Conservation (phyloP, 768 basidiomycete species). For the Mycena leptocephala region DNA sequence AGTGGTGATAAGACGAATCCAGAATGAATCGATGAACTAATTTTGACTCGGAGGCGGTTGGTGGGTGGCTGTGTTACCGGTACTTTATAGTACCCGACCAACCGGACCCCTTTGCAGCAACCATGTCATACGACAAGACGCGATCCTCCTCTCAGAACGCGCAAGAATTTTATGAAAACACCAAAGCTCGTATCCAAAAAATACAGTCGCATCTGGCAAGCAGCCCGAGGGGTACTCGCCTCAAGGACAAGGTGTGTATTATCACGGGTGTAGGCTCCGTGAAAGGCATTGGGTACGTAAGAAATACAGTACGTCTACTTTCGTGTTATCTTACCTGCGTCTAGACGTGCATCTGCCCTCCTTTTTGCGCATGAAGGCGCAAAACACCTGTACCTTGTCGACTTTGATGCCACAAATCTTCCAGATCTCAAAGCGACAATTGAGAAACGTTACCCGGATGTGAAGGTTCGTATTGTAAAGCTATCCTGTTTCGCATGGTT, state of each 20-base stretch:
- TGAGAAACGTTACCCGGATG: conserved; percentile 77
- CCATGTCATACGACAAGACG: conserved; percentile 58
- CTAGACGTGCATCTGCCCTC: conserved; percentile 80
- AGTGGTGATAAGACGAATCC: not conserved
- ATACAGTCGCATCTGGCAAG: conserved; percentile 79
- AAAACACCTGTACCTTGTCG: conserved; percentile 83
- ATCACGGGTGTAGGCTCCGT: conserved; percentile 92
- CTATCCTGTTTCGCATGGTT: not conserved
- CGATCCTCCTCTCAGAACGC: conserved; percentile 43
- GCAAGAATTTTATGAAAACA: conserved; percentile 73
- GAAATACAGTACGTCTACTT: not conserved
- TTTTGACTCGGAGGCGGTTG: no score
- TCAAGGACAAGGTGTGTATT: conserved; percentile 87
- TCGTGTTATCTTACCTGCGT: conserved; percentile 16
- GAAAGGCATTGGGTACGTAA: conserved; percentile 88
- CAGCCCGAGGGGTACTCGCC: conserved; percentile 67
- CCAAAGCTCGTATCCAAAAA: conserved; percentile 75
- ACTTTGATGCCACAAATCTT: conserved; percentile 77
- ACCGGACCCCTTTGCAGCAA: no score
- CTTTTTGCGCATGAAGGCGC: conserved; percentile 90
- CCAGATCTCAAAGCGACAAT: conserved; percentile 82
- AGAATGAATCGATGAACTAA: no score
- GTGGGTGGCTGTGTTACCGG: no score
- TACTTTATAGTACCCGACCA: no score
- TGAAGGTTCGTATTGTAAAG: conserved; percentile 72